Conservation (phyloP, 1,284 basidiomycete genomes). For the Puccinia novopanici region DNA sequence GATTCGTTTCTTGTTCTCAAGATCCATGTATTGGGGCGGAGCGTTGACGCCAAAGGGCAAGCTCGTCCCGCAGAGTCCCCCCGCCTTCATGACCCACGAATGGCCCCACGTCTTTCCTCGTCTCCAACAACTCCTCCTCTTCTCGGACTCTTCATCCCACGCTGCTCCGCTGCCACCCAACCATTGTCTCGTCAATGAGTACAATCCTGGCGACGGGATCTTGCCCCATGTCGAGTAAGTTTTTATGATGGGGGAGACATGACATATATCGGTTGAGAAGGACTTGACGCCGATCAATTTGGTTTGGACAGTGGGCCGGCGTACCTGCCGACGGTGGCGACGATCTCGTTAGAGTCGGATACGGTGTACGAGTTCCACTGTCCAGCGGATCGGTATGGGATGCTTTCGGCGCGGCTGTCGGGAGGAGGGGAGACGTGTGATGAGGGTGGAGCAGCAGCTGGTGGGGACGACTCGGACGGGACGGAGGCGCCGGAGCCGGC, state of each 20-base stretch:
- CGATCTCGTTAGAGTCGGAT: conserved; percentile 81
- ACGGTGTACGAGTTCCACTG: conserved; percentile 80
- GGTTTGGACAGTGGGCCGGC: conserved; percentile 85
- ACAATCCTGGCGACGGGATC: conserved; percentile 85
- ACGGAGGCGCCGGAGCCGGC: conserved; percentile 57
- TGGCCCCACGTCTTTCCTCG: conserved; percentile 72
- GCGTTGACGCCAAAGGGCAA: conserved; percentile 67
- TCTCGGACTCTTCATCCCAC: conserved; percentile 71
- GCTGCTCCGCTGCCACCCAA: too few relatives aligned
- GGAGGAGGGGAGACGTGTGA: not conserved
- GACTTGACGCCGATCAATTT: conserved; percentile 62
- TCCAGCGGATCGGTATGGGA: conserved; percentile 62
- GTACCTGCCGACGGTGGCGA: conserved; percentile 84
- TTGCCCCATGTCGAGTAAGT: conserved; percentile 66
- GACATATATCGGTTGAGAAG: not conserved
- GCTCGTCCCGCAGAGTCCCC: conserved; percentile 69
- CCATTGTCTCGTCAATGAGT: conserved; percentile 85
- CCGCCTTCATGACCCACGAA: conserved; percentile 65
- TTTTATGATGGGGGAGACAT: conserved; percentile 65
- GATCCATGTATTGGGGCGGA: conserved; percentile 64
- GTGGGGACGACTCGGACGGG: not conserved
- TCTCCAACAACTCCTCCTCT: conserved; percentile 67
- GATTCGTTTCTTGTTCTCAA: not conserved
- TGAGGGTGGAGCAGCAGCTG: not conserved
- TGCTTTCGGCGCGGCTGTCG: not conserved